Evolutionary conservation across 768 basidiomycete species (phyloP).

Genomic region (Naematelia aurantialba): DNA sequence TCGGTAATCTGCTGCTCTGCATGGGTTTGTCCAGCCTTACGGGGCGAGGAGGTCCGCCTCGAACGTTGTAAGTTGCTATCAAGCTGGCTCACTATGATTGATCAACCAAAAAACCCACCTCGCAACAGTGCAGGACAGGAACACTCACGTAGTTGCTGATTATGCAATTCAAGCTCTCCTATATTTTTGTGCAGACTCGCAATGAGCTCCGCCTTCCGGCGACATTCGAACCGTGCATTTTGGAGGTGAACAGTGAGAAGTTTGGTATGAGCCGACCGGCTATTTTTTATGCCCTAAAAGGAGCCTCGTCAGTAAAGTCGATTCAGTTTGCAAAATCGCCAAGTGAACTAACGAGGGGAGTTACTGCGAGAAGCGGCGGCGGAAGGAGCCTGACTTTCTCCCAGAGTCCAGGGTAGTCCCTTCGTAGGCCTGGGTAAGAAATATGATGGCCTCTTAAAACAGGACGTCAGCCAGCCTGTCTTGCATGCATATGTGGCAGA

Average conservation of each 20-base stretch:
- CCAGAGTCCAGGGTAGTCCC: not conserved
- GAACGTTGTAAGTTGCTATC: no score
- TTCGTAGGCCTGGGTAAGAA: not conserved
- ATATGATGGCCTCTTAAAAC: not conserved
- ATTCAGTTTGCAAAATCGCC: no score
- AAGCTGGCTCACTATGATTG: no score
- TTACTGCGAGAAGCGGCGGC: not conserved
- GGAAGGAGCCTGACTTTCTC: not conserved
- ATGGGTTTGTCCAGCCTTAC: no score
- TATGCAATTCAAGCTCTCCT: not conserved
- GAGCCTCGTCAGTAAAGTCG: no score
- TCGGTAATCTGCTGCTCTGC: no score
- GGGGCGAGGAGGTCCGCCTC: no score
- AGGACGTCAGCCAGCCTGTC: not conserved
- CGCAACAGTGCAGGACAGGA: no score
- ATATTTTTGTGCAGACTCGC: not conserved
- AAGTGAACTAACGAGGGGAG: not conserved
- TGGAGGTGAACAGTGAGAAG: not conserved
- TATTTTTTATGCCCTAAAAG: not conserved
- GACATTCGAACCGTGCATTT: not conserved
- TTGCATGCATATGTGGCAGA: no score
- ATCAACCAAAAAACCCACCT: no score
- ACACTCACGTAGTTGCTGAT: no score
- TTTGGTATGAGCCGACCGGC: not conserved
- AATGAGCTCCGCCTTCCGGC: not conserved